Evolutionary conservation across 345 rosid genomes (phyloP).

Genomic region (Corchorus olitorius): DNA sequence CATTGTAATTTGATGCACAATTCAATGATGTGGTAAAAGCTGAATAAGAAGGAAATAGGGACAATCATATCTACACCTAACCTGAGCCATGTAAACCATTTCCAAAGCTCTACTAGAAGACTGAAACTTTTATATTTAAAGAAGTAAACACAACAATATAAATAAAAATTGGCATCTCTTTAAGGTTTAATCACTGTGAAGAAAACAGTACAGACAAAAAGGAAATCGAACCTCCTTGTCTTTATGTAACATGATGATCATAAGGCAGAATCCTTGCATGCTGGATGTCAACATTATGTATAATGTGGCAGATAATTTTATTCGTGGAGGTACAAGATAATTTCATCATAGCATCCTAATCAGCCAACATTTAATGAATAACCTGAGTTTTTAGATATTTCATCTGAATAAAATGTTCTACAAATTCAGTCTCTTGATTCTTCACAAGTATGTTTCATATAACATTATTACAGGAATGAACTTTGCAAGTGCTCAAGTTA

Average conservation of each 20-base stretch:
- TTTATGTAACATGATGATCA: neutral
- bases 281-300: neutral
- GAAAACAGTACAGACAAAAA: neutral
- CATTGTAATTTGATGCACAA: neutral
- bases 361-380: constrained; percentile 6
- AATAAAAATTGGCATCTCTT: constrained; percentile 2
- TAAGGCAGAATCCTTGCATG: neutral
- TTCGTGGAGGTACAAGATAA: constrained; percentile 5
- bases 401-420: neutral
- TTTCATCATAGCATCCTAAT: neutral
- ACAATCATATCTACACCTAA: neutral
- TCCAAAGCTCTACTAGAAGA: neutral
- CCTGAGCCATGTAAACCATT: neutral
- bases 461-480: neutral
- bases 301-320: constrained; percentile 2
- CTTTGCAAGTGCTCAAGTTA: neutral
- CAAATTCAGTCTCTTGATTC: neutral
- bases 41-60: neutral
- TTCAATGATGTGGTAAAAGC: constrained; percentile 1
- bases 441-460: constrained; percentile 4
- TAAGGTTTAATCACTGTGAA: neutral
- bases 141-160: neutral
- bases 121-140: neutral
- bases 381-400: neutral
- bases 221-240: neutral